Evolutionary conservation across 805 yeast genomes (phyloP), one percentile per base, ranked within the genome.

Genomic region (Barnettozyma pratensis): DNA sequence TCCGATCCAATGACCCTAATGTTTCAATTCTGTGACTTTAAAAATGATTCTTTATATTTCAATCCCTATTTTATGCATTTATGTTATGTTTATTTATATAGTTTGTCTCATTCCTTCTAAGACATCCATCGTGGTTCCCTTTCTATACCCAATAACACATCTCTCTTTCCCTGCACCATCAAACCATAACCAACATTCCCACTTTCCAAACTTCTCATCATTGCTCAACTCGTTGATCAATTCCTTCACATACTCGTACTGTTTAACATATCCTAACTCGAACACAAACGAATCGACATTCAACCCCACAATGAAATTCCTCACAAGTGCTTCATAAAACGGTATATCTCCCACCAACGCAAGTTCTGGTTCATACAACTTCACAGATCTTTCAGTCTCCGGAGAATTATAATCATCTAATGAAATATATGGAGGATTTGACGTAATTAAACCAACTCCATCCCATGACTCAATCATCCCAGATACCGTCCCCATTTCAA

Each of bases 361-460:
- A 14, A 79, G 61, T 28, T 61, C 57, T 0, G 99, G 98, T 66
- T 92, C 99, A 63, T 76, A 83, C 10, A 65, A 37, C 37, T 75
- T 67, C 0, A 92, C 98, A 0, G 96, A 85, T 41, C 58, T 61
- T 48, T 81, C 85, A 0, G 81, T 78, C 7, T 41, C 49, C 9
- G 75, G 65, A 4, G 64, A 57, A 8, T 52, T 52, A 57, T 76
- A 76, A 42, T 82, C 81, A 0, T 53, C 42, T 2, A 31, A 7
- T 0, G 87, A 80, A 6, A 91, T 83, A 60, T 92, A 92, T 0
- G 99, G 99, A 1, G 99, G 99, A 57, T 92, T 92, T n/a, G 96
- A 79, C 0, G 83, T 75, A 1, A 94, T 60, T 3, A 92, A 46
- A 50, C 84, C 85, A 14, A 71, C 61, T 2, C 41, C 40, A 35